A percentile compares a stretch with the other conserved stretches of the same genome.
Evolutionary conservation across 352 stramenopile species (phyloP).

Genomic region (Pythium brassicae): DNA sequence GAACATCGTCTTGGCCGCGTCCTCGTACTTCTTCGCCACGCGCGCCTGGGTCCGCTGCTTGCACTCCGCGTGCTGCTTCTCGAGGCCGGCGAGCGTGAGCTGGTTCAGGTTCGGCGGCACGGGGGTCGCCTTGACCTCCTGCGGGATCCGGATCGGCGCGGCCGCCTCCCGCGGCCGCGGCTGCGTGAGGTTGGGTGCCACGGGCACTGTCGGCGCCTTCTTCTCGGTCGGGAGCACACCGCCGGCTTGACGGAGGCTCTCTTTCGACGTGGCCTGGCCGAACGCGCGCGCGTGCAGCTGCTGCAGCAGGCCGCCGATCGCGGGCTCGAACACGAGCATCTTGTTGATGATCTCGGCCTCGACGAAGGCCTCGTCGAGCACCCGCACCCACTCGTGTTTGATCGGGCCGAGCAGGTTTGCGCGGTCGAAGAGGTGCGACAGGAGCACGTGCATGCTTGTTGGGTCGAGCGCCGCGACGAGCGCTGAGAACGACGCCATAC

Average conservation of each 20-base stretch:
- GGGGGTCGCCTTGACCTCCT: conserved; percentile 67
- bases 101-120: conserved; percentile 64
- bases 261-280: conserved; percentile 33
- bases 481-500: conserved; percentile 47
- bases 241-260: conserved; percentile 37
- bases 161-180: conserved; percentile 58
- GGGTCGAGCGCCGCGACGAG: conserved; percentile 70
- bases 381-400: conserved; percentile 69
- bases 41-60: conserved; percentile 54
- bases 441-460: conserved; percentile 82
- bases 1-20: conserved; percentile 58
- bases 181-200: conserved; percentile 85
- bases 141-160: conserved; percentile 77
- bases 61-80: conserved; percentile 46
- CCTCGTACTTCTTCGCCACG: conserved; percentile 71
- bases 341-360: conserved; percentile 65
- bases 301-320: conserved; percentile 34
- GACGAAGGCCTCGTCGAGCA: conserved; percentile 86
- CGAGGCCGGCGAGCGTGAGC: conserved; percentile 59
- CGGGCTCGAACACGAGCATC: conserved; percentile 37
- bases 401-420: conserved; percentile 59
- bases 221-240: conserved; percentile 32
- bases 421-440: conserved; percentile 83
- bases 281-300: conserved; percentile 72
- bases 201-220: conserved; percentile 58